Conservation (phyloP, 2,329 filamentous ascomycete genomes). For the Botrytis fragariae region DNA sequence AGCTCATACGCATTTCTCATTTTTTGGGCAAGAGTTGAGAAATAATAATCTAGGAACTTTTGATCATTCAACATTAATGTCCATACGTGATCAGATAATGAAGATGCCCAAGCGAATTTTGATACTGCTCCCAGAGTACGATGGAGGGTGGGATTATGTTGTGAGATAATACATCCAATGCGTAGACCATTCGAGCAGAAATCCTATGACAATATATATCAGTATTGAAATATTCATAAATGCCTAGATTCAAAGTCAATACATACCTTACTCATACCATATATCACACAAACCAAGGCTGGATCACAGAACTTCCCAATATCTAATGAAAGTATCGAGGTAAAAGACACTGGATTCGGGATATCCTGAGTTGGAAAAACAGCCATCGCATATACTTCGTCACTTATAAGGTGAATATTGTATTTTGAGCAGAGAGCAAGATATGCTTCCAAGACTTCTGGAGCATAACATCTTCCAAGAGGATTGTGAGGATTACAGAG, state of each 20-base stretch:
- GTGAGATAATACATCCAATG: slow-evolving; percentile 37
- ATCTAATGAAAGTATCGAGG: slow-evolving; percentile 49
- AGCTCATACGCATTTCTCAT: slow-evolving; percentile 20
- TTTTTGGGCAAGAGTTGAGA: slow-evolving; percentile 4
- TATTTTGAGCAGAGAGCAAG: slow-evolving; percentile 44
- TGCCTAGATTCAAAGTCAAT: rapidly evolving
- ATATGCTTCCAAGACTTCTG: slow-evolving; percentile 32
- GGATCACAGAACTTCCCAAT: slow-evolving; percentile 45
- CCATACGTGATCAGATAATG: slow-evolving; percentile 22
- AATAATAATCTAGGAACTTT: slow-evolving; percentile 21
- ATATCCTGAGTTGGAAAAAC: slow-evolving; percentile 41
- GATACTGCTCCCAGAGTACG: slow-evolving; percentile 17
- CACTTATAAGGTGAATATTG: slow-evolving; percentile 46
- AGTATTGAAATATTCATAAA: not conserved
- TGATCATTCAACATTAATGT: slow-evolving; percentile 21
- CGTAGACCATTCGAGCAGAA: slow-evolving; percentile 48
- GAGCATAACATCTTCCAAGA: slow-evolving; percentile 26
- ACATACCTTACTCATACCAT: slow-evolving; percentile 27
- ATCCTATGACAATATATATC: slow-evolving; percentile 31
- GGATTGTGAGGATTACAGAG: slow-evolving; percentile 41
- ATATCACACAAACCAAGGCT: slow-evolving; percentile 44
- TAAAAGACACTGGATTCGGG: slow-evolving; percentile 43
- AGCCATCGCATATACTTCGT: slow-evolving; percentile 50
- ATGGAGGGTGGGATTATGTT: slow-evolving; percentile 21
- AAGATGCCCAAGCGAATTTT: slow-evolving; percentile 25